Percentiles rank a stretch among this genome's conserved stretches.
Conservation (phyloP, 2,329 filamentous ascomycete species). For the Chaetomiaceae sp. region DNA sequence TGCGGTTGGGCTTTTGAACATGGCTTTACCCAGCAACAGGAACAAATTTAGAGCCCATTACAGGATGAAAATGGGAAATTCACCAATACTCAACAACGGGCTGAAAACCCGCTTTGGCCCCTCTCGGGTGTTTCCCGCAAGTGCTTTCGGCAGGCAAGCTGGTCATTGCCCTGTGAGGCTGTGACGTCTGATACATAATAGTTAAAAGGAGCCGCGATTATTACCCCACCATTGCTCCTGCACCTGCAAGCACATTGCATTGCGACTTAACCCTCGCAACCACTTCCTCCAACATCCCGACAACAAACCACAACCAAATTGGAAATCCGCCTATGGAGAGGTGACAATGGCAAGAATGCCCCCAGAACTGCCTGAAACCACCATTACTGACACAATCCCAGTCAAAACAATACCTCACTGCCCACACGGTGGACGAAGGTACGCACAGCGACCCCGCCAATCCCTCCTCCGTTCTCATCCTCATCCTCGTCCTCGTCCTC, state of each 20-base stretch:
- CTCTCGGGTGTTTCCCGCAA: too few species aligned
- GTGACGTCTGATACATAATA: conserved; percentile 15
- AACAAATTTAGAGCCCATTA: not conserved
- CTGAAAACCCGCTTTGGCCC: too few species aligned
- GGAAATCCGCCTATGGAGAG: conserved; percentile 33
- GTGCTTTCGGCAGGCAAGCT: not conserved
- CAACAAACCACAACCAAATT: conserved; percentile 18
- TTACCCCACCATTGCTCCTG: conserved; percentile 20
- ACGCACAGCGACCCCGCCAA: conserved; percentile 32
- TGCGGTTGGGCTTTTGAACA: not conserved
- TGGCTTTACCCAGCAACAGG: not conserved
- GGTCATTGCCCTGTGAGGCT: not conserved
- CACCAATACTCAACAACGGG: not conserved
- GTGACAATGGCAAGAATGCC: conserved; percentile 37
- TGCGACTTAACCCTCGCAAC: conserved; percentile 16
- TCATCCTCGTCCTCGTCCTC: too few species aligned
- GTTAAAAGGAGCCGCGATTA: not conserved
- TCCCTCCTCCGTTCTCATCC: too few species aligned
- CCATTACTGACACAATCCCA: conserved; percentile 37
- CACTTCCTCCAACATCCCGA: not conserved
- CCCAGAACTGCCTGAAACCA: too few species aligned
- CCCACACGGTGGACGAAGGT: conserved; percentile 86
- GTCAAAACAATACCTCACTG: conserved; percentile 98
- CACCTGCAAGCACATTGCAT: conserved; percentile 11
- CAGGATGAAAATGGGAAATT: not conserved